These are phyloP conservation scores for Dendryphion nanum DNA, from an alignment of 2,329 filamentous ascomycete species.

Conservation along the genomic window DNA sequence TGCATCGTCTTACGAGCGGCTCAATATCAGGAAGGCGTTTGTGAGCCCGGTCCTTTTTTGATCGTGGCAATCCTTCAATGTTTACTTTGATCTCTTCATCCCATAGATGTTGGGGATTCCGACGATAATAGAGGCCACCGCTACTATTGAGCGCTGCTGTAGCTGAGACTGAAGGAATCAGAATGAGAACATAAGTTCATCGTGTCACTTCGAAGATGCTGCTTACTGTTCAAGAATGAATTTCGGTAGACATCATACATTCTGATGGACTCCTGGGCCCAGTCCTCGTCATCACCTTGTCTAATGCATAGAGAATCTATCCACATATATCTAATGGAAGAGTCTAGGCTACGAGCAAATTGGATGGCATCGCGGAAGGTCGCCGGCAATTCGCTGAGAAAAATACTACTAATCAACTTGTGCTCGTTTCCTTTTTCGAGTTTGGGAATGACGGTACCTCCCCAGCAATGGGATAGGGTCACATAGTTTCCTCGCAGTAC, in stretches of 20 bases:
- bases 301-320: constrained; percentile 5
- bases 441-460: too few species aligned
- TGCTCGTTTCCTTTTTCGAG: too few species aligned
- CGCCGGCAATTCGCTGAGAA: constrained; percentile 7
- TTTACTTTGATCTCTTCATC: not conserved
- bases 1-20: not conserved
- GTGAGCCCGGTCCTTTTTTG: not conserved
- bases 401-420: too few species aligned
- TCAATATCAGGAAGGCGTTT: not conserved
- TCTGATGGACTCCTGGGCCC: not conserved
- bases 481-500: too few species aligned
- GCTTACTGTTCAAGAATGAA: not conserved
- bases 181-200: too few species aligned
- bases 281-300: not conserved
- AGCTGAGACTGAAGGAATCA: too few species aligned
- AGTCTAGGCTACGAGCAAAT: constrained; percentile 7
- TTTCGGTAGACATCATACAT: not conserved
- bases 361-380: constrained; percentile 11
- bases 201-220: too few species aligned
- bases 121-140: not conserved
- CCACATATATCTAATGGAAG: constrained; percentile 13
- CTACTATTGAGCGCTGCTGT: not conserved
- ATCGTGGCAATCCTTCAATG: not conserved
- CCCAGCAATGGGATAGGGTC: too few species aligned
- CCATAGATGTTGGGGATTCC: not conserved